These are phyloP conservation scores for Naganishia randhawae DNA, from an alignment of 768 basidiomycete species.

Conservation along the genomic window DNA sequence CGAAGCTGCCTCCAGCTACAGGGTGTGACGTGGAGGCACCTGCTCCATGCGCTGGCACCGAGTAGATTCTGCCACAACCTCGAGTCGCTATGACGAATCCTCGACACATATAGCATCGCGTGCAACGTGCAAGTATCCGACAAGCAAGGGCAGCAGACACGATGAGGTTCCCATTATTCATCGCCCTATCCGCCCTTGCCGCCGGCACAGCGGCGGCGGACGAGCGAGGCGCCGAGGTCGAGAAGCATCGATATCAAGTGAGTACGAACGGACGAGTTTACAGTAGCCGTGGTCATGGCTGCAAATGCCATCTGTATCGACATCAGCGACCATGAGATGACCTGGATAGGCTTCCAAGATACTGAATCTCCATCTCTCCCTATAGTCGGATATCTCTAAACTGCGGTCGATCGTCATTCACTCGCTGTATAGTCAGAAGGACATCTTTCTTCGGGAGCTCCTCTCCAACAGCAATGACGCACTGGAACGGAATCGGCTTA, in stretches of 20 bases:
- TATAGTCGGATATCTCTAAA: slow-evolving; percentile 76
- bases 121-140: too few relatives aligned
- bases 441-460: slow-evolving; percentile 63
- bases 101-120: too few relatives aligned
- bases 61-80: slow-evolving; percentile 10
- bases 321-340: too few relatives aligned
- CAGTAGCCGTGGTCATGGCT: background rate
- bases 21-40: background rate
- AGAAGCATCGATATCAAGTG: slow-evolving; percentile 18
- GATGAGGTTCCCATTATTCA: background rate
- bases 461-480: slow-evolving; percentile 72
- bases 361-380: background rate
- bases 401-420: slow-evolving; percentile 90
- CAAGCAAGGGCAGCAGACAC: background rate
- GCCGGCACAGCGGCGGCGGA: background rate
- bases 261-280: background rate
- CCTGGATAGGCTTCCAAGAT: too few relatives aligned
- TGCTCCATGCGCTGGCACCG: background rate
- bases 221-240: background rate
- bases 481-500: slow-evolving; percentile 85
- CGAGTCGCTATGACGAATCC: background rate
- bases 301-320: background rate
- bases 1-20: background rate
- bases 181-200: background rate
- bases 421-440: slow-evolving; percentile 52